Percentiles rank a stretch among this genome's conserved stretches.
phyloP scores from a whole-genome alignment of 192 early-diverging fungal genomes.

The Backusella luteola region DNA sequence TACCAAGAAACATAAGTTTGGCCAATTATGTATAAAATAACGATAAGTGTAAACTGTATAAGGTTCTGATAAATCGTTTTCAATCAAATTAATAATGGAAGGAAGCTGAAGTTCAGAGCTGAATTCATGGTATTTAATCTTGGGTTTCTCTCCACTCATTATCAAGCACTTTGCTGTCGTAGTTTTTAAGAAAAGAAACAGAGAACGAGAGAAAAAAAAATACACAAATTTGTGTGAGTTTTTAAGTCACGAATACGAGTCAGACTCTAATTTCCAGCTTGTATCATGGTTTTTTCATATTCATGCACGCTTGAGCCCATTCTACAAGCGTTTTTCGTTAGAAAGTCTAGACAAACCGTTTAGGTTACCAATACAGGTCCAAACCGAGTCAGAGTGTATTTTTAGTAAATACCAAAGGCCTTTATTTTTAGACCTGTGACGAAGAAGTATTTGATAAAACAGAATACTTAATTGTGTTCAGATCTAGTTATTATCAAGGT shows the following conservation, averaged over 20 bases:
- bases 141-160: not conserved
- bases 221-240: not conserved
- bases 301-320: too few species aligned
- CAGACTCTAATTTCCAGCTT: too few species aligned
- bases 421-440: too few species aligned
- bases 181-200: not conserved
- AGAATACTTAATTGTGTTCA: too few species aligned
- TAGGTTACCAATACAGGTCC: too few species aligned
- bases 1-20: conserved; percentile 82
- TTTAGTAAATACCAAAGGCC: too few species aligned
- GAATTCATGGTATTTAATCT: conserved; percentile 58
- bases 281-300: too few species aligned
- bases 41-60: conserved; percentile 98
- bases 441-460: too few species aligned
- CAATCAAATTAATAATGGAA: conserved; percentile 77
- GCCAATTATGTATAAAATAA: conserved; percentile 94
- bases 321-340: too few species aligned
- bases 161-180: not conserved
- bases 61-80: conserved; percentile 94
- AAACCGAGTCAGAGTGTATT: too few species aligned
- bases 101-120: conserved; percentile 74
- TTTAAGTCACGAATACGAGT: not conserved
- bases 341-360: too few species aligned
- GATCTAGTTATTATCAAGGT: not conserved
- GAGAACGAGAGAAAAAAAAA: not conserved